Base-by-base conservation (phyloP, 2,329 filamentous ascomycete genomes). In the Cordyceps fumosorosea region DNA sequence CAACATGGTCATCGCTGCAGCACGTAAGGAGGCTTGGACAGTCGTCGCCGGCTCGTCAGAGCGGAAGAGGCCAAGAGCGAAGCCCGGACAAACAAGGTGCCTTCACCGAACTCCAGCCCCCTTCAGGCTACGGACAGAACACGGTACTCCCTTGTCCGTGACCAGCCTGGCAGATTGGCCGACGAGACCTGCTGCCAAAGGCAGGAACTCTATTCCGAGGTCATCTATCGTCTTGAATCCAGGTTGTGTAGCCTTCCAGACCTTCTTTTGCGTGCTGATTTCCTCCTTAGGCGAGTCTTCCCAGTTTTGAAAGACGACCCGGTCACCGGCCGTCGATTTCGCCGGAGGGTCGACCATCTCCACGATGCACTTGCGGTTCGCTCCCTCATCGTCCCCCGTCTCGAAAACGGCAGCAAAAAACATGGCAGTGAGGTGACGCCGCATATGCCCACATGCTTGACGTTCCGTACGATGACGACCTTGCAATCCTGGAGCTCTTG, bases 41-140 rank as follows among this genome's bases (percentile, higher is more conserved):
- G n/a, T n/a, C n/a, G 37, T 42, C 11, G 11, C 37, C 11, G 14
- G 37, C 37, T 42, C 37, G 37, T 42, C 14, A 42, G 37, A 42
- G 37, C 14, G 11, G 37, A 42, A 42, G 37, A 42, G 37, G 37
- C 14, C 14, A 42, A 12, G 37, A 42, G 37, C 14, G 11, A 42
- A 42, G 37, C 37, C 3, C 37, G 37, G 37, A 42, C 11, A 42
- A 42, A 42, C 14, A 42, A 42, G 37, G 5, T 42, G 45, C 72
- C 12, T 80, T 76, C 67, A 71, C 74, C 40, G 40, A 47, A 45
- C 54, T 10, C 1, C 22, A 20, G 48, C 48, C n/a, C 29, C 29
- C 48, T 34, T 51, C 2, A 51, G 48, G 48, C 48, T 51, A n/a
- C 16, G 48, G 16, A 51, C 48, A 16, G 48, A 32, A 22, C 48